Base-by-base conservation (phyloP, 2,329 filamentous ascomycete species). In the Moelleriella libera region DNA sequence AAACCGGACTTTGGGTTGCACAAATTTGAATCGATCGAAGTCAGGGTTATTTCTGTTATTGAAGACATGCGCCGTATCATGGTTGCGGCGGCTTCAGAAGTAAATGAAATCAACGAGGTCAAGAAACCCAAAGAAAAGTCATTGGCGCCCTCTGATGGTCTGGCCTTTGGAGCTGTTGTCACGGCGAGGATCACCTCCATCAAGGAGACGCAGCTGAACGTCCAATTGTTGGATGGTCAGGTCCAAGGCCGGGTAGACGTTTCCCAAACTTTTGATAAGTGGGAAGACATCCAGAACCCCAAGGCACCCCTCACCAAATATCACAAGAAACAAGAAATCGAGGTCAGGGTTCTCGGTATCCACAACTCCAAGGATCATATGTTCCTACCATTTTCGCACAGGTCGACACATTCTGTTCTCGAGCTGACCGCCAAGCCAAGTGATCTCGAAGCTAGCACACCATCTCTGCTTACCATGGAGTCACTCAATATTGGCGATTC, bases 221-320 rank as follows among this genome's bases (percentile, higher is more conserved):
- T 98, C 5, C 79, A 85, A 54, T 74, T 97, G 45, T 83, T 87
- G 42, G 87, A 94, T 58, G 62, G 53, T 37, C 55, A 65, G 12
- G 74, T 94, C 7, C 86, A 94, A 60, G 92, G 90, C n/a, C 86
- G 92, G 14, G 82, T 98, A 50, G 90, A 96, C 59, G 78, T 92
- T 5, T 94, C 92, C 1, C 88, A 97, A 61, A 68, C 89, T 10
- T 98, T 94, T 61, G 85, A 96, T 61, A 74, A 72, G 9, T 96
- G 85, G 83, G 84, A 94, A 44, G 82, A 90, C 42, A 92, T 98
- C 57, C 73, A 79, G 48, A 80, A 96, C 59, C 77, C 82, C 49
- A 95, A 90, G 64, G 72, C 80, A 30, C 90, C 92, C 1, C 70
- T 97, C n/a, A 56, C 58, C 48, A 75, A 76, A 52, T 94, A 94